Evolutionary conservation across 768 basidiomycete species (phyloP), one percentile per base, ranked within the genome.

Genomic region (Tulasnella sp.): DNA sequence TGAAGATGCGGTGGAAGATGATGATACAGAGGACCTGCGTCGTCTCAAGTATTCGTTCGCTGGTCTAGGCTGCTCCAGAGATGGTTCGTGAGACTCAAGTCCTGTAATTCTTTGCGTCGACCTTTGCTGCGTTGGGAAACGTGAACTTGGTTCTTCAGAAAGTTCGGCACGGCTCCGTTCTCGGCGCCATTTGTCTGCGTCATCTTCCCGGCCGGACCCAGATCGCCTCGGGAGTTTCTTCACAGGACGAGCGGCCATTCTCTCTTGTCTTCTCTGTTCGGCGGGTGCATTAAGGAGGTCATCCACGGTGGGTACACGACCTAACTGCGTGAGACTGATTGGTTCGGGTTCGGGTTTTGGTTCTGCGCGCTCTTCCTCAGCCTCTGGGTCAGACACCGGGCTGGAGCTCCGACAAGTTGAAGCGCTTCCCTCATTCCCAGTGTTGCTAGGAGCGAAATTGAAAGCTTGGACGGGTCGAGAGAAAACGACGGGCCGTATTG

Each of bases 201-300:
- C n/a, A 51, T 51, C 51, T 51, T 51, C 51, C 51, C 23, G 51
- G 5, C 61, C 61, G 15, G 61, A 67, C 16, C 32, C 61, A 35
- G 61, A 67, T 67, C 61, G 61, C 32, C 61, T 26, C 29, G 61
- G 61, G 13, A 67, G 61, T 67, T 67, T 67, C 61, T 67, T 67
- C 26, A 67, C 61, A 29, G 61, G 61, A 2, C 61, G 61, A 29
- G 26, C 61, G 61, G 61, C 61, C 61, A 67, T 67, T 29, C 26
- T 67, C 61, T 67, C 61, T 5, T 10, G 61, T 67, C 61, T 26
- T 35, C 61, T 26, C 32, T 67, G 10, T 67, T 67, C 61, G 26
- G 61, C n/a, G 15, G 61, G 29, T 35, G 29, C 61, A 35, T 4
- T 35, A 18, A 67, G 61, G 16, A 67, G 61, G 29, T 67, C 29